Base-by-base conservation (phyloP, 768 basidiomycete species). In the Suillus hirtellus region DNA sequence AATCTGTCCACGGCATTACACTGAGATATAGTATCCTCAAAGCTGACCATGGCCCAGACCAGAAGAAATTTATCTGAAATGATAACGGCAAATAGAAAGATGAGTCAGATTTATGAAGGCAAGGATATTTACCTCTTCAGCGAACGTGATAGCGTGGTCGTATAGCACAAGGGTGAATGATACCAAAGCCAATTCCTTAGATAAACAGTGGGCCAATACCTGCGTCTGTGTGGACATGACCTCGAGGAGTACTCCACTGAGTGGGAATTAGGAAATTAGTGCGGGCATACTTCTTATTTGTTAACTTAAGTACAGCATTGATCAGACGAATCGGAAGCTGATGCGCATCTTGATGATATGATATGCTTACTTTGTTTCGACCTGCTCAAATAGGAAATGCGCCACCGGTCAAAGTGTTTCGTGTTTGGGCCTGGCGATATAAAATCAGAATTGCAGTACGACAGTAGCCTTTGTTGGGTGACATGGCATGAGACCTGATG, bases 91-190 rank as follows among this genome's bases (percentile, higher is more conserved):
- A 9, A 12, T 37, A 1, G n/a, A 31, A 5, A 31, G 5, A 37
- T 37, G 3, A 12, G 6, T 54, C n/a, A 6, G 6, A 37, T 14
- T 21, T 17, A 6, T 54, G 53, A 5, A 54, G 12, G 10, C 15
- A n/a, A 46, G 64, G 19, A 27, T 24, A 21, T 46, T 46, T 31
- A 76, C 79, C 73, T 81, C 80, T 49, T 78, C 72, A 50, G 78
- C 76, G 9, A 81, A 62, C 12, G 79, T 81, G 60, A 80, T 75
- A 42, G 72, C 53, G 35, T 64, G 63, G n/a, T 64, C 63, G 35
- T 60, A 64, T 15, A 64, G 8, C 3, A 62, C 35, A 19, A 64
- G 62, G 11, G 40, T 31, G 10, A 47, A 31, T 19, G 60, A 54
- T 8, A 38, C 53, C 53, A 61, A 31, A n/a, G 60, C 56, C 53